phyloP scores from a whole-genome alignment of 2,329 filamentous ascomycete genomes.

The Colletotrichum sp. region DNA sequence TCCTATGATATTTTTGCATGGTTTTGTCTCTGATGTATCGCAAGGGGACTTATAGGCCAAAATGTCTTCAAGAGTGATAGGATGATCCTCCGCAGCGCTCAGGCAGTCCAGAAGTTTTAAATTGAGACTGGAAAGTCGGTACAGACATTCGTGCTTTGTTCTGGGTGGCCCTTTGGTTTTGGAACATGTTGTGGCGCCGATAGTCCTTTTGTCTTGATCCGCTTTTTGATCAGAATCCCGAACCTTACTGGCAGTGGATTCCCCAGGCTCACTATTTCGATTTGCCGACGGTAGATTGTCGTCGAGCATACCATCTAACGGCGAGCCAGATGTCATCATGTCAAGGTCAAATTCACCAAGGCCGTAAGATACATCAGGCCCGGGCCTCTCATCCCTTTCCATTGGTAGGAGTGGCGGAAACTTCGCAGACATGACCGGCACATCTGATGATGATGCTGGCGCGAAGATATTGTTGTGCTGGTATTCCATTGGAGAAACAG shows the following conservation, averaged over 20 bases:
- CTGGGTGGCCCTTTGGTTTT: not conserved
- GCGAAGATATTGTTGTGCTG: not conserved
- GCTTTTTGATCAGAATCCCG: not conserved
- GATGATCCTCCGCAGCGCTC: not conserved
- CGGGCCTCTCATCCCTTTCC: not conserved
- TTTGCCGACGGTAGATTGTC: not conserved
- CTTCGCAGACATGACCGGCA: not conserved
- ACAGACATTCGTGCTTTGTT: not conserved
- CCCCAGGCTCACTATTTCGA: not conserved
- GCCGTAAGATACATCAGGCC: not conserved
- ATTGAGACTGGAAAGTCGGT: not conserved
- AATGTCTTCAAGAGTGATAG: not conserved
- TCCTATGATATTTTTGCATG: not conserved
- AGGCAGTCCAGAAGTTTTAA: not conserved
- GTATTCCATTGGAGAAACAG: not conserved
- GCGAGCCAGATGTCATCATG: not conserved
- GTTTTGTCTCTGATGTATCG: not conserved
- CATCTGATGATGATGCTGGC: not conserved
- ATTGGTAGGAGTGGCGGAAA: not conserved
- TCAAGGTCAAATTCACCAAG: not conserved
- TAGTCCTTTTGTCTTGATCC: not conserved
- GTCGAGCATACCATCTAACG: accelerated
- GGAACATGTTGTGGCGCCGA: not conserved
- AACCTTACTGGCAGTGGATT: accelerated
- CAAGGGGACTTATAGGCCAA: not conserved